These are phyloP conservation scores for Paramyrothecium sp. DNA, from an alignment of 2,329 filamentous ascomycete species.

Conservation along the genomic window DNA sequence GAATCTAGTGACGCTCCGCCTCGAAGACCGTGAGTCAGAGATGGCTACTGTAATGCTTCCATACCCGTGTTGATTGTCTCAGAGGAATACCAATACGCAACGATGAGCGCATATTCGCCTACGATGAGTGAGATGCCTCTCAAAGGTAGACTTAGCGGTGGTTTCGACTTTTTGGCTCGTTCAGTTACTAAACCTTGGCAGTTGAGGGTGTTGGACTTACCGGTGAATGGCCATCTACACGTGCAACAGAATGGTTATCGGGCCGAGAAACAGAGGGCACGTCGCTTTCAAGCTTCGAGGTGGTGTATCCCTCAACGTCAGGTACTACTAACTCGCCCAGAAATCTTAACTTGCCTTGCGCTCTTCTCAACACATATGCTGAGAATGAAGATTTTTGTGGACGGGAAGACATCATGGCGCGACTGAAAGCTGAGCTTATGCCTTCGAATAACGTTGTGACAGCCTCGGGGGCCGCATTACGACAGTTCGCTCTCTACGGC, in stretches of 20 bases:
- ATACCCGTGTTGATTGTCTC: neutral
- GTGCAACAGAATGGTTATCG: slow-evolving; percentile 1
- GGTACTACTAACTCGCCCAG: neutral
- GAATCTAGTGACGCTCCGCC: neutral
- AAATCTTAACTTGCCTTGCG: neutral
- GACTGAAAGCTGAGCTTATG: slow-evolving; percentile 2
- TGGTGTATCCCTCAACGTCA: neutral
- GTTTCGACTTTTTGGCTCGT: too few relatives aligned
- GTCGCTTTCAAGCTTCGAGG: slow-evolving; percentile 1
- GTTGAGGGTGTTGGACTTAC: neutral
- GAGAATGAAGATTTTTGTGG: slow-evolving; percentile 4
- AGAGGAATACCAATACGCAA: slow-evolving; percentile 7
- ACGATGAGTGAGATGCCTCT: slow-evolving; percentile 4
- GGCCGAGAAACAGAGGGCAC: neutral
- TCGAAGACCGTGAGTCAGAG: neutral
- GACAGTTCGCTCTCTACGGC: slow-evolving; percentile 5
- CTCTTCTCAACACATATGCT: neutral
- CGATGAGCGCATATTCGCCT: slow-evolving; percentile 2
- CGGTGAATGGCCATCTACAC: too few relatives aligned
- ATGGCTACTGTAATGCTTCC: neutral
- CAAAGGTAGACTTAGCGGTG: neutral
- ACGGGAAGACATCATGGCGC: slow-evolving; percentile 6
- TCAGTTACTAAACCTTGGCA: neutral
- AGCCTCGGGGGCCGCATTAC: neutral
- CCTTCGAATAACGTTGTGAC: slow-evolving; percentile 1